Base-by-base conservation (phyloP, 148 eudicot species). In the Chenopodium album region DNA sequence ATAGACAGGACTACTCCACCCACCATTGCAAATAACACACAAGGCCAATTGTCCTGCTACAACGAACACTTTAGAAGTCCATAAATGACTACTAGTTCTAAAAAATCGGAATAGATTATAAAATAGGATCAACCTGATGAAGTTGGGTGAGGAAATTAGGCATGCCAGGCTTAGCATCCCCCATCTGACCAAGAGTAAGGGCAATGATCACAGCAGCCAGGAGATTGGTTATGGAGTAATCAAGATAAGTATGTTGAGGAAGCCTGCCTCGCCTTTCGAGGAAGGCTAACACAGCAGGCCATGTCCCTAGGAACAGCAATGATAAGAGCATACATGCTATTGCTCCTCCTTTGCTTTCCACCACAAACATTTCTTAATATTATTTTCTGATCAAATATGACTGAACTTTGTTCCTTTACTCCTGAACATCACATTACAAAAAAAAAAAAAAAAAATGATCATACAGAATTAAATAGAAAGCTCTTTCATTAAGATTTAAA, bases 181-280 rank as follows among this genome's bases (percentile, higher is more conserved):
- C 95, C 17, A 93, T 86, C 82, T 93, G 89, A 76, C 97, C 97
- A 73, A 93, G 89, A 2, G 97, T 94, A 64, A 90, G 85, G 41
- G 98, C 97, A 77, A 95, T 92, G 13, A 92, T 75, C 1, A 95
- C 84, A 23, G 98, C 98, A 74, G 98, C 94, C 82, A 92, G 80
- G 46, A 95, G 84, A 85, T 95, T 93, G 5, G 98, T 95, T 79
- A 91, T 88, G 12, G 98, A 89, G 85, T 95, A 93, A 86, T 95
- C 98, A 62, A 94, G 97, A 73, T 92, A 94, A 78, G 92, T 92
- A 66, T 92, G 98, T 66, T 95, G 98, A 81, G 98, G 98, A 74
- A 95, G 93, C 4, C 97, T 91, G 73, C 98, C 98, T 0, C 96
- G 89, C 31, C 92, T 87, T 81, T 92, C 93, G 59, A 92, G 88